Evolutionary conservation across 108 stramenopile genomes (phyloP), one percentile per base, ranked within the genome.

Genomic region (Aurantiochytrium sp.): DNA sequence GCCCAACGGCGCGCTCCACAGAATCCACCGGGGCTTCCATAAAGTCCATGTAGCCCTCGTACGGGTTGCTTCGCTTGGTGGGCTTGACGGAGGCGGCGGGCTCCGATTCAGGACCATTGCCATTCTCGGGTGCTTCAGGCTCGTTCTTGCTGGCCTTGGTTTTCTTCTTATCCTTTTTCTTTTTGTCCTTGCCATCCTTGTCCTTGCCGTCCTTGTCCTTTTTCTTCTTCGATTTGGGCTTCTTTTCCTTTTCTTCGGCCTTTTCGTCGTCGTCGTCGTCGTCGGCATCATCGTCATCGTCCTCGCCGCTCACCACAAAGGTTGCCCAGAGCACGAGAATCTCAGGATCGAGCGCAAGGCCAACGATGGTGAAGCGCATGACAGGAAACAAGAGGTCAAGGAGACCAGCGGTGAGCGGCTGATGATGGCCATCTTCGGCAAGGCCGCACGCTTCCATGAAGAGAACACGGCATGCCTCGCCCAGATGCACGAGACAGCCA

Each of bases 161-260:
- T 0, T 35, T 18, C 42, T 88, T 60, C 5, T 60, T 60, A 19
- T 88, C 29, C n/a, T 72, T 42, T 25, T 58, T 42, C 43, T 88
- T 69, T 19, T 89, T 53, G 21, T 72, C 47, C 8, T 42, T 45
- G 8, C 53, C 89, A 8, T 49, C 49, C 14, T 51, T 12, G 42
- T 72, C 89, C 59, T 60, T 88, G 29, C 44, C 29, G 5, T 60
- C 59, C 87, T 88, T 88, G 58, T 35, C 28, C 73, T 51, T 44
- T 88, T 60, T 88, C 89, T 89, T 72, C 23, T 72, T 55, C 0
- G 43, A 12, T 49, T 89, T 72, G 3, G 43, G 35, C 89, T 89
- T 72, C 16, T 88, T 60, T 25, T 71, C 44, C 23, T 60, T 89
- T 60, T 72, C 58, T 51, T 89, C 72, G 47, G 10, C 72, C 28